These are phyloP conservation scores for Trypanosoma brucei DNA, from an alignment of 208 protist genomes.

Conservation along the genomic window DNA sequence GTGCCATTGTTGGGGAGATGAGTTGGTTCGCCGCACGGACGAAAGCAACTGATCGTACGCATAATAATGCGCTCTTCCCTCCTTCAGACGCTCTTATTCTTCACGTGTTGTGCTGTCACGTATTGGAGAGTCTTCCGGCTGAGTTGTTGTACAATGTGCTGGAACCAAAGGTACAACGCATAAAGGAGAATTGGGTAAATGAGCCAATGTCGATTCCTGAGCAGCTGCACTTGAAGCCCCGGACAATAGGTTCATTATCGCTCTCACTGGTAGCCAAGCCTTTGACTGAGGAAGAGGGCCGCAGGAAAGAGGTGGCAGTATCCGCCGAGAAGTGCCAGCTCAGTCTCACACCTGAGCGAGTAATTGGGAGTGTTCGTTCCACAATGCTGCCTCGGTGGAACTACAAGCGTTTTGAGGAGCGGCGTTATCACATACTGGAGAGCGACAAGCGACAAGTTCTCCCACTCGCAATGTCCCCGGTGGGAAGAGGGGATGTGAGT, in stretches of 20 bases:
- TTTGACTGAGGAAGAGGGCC: slow-evolving; percentile 6
- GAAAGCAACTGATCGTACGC: slow-evolving; percentile 75
- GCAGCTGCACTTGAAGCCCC: slow-evolving; percentile 56
- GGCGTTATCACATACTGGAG: slow-evolving; percentile 19
- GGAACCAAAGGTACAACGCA: slow-evolving; percentile 37
- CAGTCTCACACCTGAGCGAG: slow-evolving; percentile 23
- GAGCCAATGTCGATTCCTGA: slow-evolving; percentile 70
- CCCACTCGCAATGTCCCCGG: slow-evolving; percentile 8
- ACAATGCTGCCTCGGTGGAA: slow-evolving; percentile 53
- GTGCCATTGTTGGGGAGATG: slow-evolving; percentile 75
- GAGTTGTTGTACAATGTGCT: slow-evolving; percentile 62
- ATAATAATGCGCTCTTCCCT: slow-evolving; percentile 89
- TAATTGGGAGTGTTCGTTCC: slow-evolving; percentile 34
- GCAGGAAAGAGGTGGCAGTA: slow-evolving; percentile 6
- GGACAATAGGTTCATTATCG: slow-evolving; percentile 45
- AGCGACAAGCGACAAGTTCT: slow-evolving; percentile 10
- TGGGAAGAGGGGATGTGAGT: not conserved
- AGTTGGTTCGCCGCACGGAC: slow-evolving; percentile 80
- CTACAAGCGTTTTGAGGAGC: slow-evolving; percentile 40
- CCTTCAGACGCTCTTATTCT: slow-evolving; percentile 86
- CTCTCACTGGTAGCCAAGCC: slow-evolving; percentile 28
- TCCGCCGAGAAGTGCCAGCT: slow-evolving; percentile 10
- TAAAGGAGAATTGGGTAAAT: slow-evolving; percentile 75
- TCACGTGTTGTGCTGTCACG: slow-evolving; percentile 71
- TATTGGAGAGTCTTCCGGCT: slow-evolving; percentile 71